Evolutionary conservation across 1,284 basidiomycete genomes (phyloP).

Genomic region (Trichosporon asahii): DNA sequence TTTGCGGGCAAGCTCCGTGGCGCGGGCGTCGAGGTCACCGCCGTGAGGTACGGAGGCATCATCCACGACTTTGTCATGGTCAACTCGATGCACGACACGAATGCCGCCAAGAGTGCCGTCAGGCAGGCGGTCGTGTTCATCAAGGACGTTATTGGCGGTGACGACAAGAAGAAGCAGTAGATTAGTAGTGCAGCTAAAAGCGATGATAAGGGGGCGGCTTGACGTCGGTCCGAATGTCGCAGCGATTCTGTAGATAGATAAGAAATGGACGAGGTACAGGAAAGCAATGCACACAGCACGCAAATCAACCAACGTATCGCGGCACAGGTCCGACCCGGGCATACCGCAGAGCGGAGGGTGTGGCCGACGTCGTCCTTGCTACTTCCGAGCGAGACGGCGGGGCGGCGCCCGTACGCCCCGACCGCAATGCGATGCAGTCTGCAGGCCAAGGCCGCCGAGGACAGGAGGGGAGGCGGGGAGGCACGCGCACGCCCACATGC

Average conservation of each 20-base stretch:
- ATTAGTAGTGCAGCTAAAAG: too few relatives aligned
- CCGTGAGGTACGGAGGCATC: constrained; percentile 17
- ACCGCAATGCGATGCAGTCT: neutral
- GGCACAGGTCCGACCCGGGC: neutral
- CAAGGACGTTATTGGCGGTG: constrained; percentile 1
- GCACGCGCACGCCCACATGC: neutral
- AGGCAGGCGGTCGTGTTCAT: constrained; percentile 13
- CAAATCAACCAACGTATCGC: too few relatives aligned
- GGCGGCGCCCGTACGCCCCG: too few relatives aligned
- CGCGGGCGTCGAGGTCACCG: constrained; percentile 18
- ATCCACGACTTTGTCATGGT: constrained; percentile 26
- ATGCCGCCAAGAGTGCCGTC: constrained; percentile 14
- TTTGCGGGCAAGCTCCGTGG: constrained; percentile 21
- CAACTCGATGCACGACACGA: constrained; percentile 20
- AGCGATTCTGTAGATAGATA: too few relatives aligned
- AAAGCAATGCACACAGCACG: neutral
- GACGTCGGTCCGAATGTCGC: too few relatives aligned
- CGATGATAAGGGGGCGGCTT: too few relatives aligned
- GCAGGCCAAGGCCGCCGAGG: neutral
- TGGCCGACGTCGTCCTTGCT: neutral
- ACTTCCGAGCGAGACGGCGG: neutral
- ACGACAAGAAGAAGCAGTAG: neutral
- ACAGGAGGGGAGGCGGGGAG: too few relatives aligned
- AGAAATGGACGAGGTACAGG: neutral
- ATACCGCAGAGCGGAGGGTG: too few relatives aligned